Conservation (phyloP, 177 flowering plant genomes). For the Vitis hybrid region DNA sequence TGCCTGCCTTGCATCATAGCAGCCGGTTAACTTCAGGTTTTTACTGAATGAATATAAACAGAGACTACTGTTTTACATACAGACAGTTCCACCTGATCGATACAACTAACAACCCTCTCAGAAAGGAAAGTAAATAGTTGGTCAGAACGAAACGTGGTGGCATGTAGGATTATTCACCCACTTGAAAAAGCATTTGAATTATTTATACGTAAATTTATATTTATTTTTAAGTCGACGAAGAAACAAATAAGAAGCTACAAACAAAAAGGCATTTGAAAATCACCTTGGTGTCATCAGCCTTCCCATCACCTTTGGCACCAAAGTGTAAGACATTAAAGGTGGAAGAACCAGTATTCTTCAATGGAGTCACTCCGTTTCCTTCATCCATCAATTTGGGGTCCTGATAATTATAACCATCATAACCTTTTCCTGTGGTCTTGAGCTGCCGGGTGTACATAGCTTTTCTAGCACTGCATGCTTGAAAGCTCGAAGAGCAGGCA, state of each 20-base stretch:
- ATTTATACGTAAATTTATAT: too few species aligned
- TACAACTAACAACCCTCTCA: too few species aligned
- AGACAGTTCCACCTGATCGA: too few species aligned
- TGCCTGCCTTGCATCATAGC: slow-evolving; percentile 40
- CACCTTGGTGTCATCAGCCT: slow-evolving; percentile 54
- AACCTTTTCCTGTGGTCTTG: not conserved
- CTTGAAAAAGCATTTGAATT: too few species aligned
- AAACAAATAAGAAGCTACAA: not conserved
- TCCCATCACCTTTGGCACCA: slow-evolving; percentile 66
- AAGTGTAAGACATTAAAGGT: slow-evolving; percentile 37
- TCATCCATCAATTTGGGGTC: slow-evolving; percentile 3
- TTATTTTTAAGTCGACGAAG: too few species aligned
- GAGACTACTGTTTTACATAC: too few species aligned
- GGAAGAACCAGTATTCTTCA: slow-evolving; percentile 1
- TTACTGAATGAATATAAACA: too few species aligned
- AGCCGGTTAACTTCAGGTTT: not conserved
- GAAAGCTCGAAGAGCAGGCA: slow-evolving; percentile 20
- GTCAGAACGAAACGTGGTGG: too few species aligned
- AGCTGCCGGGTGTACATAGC: slow-evolving; percentile 8
- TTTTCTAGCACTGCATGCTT: slow-evolving; percentile 24
- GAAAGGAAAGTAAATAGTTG: too few species aligned
- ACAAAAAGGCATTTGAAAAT: not conserved
- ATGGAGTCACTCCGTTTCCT: not conserved
- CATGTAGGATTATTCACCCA: too few species aligned
- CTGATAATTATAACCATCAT: not conserved